Evolutionary conservation across 768 basidiomycete species (phyloP), one percentile per base, ranked within the genome.

Genomic region (Tubosaeta sp.): DNA sequence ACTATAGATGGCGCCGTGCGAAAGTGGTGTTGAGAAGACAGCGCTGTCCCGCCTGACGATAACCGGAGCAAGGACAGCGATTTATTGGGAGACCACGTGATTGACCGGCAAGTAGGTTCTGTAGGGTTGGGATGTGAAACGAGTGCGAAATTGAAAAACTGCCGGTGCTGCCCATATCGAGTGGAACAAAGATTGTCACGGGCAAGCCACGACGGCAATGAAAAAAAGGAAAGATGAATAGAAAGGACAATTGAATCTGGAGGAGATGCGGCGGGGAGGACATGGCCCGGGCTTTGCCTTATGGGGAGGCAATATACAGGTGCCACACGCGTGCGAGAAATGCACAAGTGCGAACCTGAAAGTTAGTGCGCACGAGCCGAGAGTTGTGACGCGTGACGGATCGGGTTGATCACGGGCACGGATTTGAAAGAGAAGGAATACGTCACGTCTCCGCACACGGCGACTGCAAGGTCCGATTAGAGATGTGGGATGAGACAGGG

Each of bases 21-120:
- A 38, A 38, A 10, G 36, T 38, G 38, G 40, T 24, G 40, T 25
- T 27, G 25, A n/a, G 16, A 16, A 27, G 41, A 27, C 21, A 24
- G 16, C 41, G 41, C 22, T 27, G 41, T 27, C 22, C 41, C 53
- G 47, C 39, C 27, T 58, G 53, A 54, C 58, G 47, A 49, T n/a
- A 22, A 12, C 46, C 56, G 62, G 61, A 34, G 14, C 49, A 42
- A 42, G 46, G n/a, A n/a, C 13, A 27, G 29, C 21, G 30, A 9
- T 16, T 35, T 6, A 16, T 16, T 16, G 24, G 19, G 43, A 19
- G 43, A 29, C 19, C 62, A 59, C 51, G 62, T 59, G 62, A 63
- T 59, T 1, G 27, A 9, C 49, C 62, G 63, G 62, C 60, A 65
- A 63, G 57, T 55, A 62, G 47, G 62, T 58, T 61, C 50, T 58